phyloP scores from a whole-genome alignment of 345 rosid genomes.

The Moricandia moricandioides region DNA sequence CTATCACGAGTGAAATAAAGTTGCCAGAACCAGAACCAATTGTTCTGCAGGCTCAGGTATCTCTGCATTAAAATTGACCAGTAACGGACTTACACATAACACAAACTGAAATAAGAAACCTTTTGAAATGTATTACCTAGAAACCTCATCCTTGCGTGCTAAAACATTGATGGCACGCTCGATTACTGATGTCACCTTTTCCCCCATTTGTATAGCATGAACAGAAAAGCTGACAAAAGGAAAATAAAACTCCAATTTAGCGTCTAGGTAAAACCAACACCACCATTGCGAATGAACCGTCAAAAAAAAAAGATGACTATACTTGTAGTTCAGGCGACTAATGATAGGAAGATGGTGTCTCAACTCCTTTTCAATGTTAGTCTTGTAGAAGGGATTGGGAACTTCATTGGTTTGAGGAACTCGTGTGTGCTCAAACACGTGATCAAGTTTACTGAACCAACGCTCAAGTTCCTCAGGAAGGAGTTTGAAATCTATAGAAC shows the following conservation, averaged over 20 bases:
- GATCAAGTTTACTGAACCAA: slow-evolving; percentile 92
- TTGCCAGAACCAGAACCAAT: slow-evolving; percentile 1
- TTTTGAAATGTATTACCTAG: slow-evolving; percentile 49
- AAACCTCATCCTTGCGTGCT: slow-evolving; percentile 69
- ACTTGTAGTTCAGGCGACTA: slow-evolving; percentile 92
- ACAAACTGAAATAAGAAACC: neutral
- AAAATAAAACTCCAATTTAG: neutral
- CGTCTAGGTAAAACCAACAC: slow-evolving; percentile 14
- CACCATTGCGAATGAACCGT: slow-evolving; percentile 4
- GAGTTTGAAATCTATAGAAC: slow-evolving; percentile 64
- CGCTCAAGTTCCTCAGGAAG: slow-evolving; percentile 85
- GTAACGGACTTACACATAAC: neutral
- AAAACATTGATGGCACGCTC: slow-evolving; percentile 80
- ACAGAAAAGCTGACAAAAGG: slow-evolving; percentile 70
- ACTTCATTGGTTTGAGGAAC: slow-evolving; percentile 72
- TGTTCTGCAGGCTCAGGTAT: slow-evolving; percentile 13
- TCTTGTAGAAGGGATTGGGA: slow-evolving; percentile 72
- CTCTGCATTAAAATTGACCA: slow-evolving; percentile 5
- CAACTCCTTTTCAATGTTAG: slow-evolving; percentile 53
- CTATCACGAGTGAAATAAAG: slow-evolving; percentile 1
- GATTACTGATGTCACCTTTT: slow-evolving; percentile 77
- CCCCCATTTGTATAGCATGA: slow-evolving; percentile 89
- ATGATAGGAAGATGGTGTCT: slow-evolving; percentile 68
- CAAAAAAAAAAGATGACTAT: slow-evolving; percentile 22
- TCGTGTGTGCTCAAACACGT: slow-evolving; percentile 85